Evolutionary conservation across 805 yeast species (phyloP).

Genomic region (Saturnispora serradocipensis): DNA sequence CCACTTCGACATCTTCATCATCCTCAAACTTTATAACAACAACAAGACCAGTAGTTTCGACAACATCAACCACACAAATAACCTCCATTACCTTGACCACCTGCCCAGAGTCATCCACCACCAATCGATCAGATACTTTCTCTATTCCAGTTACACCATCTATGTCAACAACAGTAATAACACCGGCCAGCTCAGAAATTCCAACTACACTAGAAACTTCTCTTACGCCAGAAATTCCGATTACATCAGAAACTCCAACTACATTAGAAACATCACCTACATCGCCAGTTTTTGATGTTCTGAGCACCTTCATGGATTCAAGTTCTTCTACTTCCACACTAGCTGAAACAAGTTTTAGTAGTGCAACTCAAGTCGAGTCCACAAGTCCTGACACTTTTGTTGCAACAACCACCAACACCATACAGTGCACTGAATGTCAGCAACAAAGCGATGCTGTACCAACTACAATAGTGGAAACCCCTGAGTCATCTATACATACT

Average conservation of each 20-base stretch:
- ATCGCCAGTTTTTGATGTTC: too few species aligned
- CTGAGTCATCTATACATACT: background rate
- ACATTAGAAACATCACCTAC: background rate
- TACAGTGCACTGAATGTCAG: background rate
- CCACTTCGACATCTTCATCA: background rate
- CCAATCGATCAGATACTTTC: background rate
- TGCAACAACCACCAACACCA: background rate
- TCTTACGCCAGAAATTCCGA: background rate
- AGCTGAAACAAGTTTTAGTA: too few species aligned
- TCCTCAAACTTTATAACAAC: background rate
- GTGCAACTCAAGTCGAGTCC: background rate
- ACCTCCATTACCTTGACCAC: background rate
- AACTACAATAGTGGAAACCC: background rate
- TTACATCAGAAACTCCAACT: background rate
- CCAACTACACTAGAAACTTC: background rate
- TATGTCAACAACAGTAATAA: constrained; percentile 3
- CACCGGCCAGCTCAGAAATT: background rate
- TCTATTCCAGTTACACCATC: background rate
- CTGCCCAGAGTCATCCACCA: background rate
- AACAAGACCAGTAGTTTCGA: too few species aligned
- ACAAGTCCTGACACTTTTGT: background rate
- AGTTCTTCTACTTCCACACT: background rate
- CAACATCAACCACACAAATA: background rate
- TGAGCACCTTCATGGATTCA: too few species aligned
- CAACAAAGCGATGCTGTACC: background rate